Percentiles rank a stretch among this genome's conserved stretches.
phyloP scores from a whole-genome alignment of 108 stramenopile species.

The Stephanodiscus triporus region DNA sequence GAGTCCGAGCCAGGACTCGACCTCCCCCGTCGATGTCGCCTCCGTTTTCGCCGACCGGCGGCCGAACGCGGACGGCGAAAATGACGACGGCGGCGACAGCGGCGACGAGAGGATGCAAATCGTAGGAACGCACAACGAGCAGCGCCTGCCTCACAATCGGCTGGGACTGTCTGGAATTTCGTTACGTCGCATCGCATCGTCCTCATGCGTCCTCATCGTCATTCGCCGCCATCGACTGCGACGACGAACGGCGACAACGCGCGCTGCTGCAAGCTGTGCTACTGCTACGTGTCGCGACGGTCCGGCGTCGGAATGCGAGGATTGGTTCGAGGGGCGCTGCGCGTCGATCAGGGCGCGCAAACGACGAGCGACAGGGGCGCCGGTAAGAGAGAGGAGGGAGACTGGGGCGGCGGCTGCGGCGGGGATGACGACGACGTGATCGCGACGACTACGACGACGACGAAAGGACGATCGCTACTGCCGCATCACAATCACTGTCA shows the following conservation, averaged over 20 bases:
- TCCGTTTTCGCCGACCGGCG: background rate
- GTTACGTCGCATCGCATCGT: background rate
- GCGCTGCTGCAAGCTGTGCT: conserved; percentile 30
- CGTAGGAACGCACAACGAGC: conserved; percentile 35
- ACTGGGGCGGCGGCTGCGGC: background rate
- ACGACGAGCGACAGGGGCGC: too few species aligned
- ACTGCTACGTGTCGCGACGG: conserved; percentile 43
- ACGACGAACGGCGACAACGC: conserved; percentile 9
- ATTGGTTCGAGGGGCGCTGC: conserved; percentile 21
- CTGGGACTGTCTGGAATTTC: conserved; percentile 34
- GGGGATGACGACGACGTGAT: background rate
- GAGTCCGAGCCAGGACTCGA: background rate
- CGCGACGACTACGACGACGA: background rate
- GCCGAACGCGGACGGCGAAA: background rate
- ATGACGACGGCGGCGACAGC: conserved; percentile 4
- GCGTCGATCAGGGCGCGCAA: background rate
- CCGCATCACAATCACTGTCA: conserved; percentile 32
- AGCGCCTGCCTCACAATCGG: conserved; percentile 30
- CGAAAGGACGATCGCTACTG: background rate
- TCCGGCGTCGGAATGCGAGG: conserved; percentile 23
- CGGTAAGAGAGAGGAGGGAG: background rate
- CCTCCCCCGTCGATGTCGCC: background rate
- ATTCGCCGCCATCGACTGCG: background rate
- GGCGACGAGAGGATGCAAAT: conserved; percentile 31
- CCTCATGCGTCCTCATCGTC: background rate